Conservation (phyloP, 208 protist species). For the Eutreptiella sp. region DNA sequence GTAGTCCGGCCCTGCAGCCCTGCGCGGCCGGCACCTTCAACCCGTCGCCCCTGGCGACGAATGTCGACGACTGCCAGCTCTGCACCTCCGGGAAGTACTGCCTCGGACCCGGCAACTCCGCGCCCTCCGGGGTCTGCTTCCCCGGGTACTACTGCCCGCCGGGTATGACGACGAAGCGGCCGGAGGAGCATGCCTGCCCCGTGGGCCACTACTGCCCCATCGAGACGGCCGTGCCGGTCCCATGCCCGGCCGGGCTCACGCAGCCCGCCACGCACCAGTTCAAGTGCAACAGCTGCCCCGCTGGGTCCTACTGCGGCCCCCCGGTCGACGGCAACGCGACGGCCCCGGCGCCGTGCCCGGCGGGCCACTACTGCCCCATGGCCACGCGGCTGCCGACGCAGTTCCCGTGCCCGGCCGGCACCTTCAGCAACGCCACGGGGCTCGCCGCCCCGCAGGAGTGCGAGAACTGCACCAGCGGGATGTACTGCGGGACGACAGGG, state of each 20-base stretch:
- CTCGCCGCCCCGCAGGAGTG: not conserved
- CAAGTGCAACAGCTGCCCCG: constrained; percentile 21
- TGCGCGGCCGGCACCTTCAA: constrained; percentile 30
- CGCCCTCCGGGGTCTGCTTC: not conserved
- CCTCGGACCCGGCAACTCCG: not conserved
- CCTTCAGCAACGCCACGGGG: constrained; percentile 27
- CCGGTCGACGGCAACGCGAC: constrained; percentile 16
- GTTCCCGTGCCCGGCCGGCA: constrained; percentile 29
- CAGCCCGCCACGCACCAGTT: constrained; percentile 12
- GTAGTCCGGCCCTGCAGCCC: not conserved
- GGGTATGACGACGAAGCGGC: not conserved
- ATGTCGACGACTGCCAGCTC: constrained; percentile 9
- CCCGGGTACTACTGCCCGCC: constrained; percentile 14
- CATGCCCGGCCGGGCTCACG: constrained; percentile 34
- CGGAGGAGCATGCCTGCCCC: constrained; percentile 23
- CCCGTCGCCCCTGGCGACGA: not conserved
- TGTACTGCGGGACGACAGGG: constrained; percentile 10
- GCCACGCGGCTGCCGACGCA: not conserved
- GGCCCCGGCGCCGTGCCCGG: constrained; percentile 28
- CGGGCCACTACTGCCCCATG: constrained; percentile 39
- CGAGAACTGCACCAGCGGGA: constrained; percentile 28
- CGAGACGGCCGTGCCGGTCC: constrained; percentile 24
- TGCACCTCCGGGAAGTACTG: constrained; percentile 29
- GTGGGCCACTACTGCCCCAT: constrained; percentile 37
- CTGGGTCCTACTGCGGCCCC: constrained; percentile 43